Percentiles rank a stretch among this genome's conserved stretches.
Evolutionary conservation across 495 filamentous ascomycete genomes (phyloP).

Genomic region (Lophium mytilinum): DNA sequence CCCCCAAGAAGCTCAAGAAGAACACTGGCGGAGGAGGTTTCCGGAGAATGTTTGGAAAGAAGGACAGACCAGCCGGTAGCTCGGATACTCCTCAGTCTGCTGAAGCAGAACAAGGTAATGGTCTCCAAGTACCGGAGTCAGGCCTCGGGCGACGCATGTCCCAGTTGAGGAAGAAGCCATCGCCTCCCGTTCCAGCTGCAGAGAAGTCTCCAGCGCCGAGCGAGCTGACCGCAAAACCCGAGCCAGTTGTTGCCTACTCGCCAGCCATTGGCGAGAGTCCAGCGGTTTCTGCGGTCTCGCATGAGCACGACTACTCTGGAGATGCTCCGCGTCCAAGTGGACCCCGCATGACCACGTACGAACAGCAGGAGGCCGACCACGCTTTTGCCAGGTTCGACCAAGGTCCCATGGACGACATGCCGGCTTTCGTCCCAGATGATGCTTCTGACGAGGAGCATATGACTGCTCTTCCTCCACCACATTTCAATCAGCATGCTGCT

Average conservation of each 20-base stretch:
- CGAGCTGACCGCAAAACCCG: neutral
- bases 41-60: constrained; percentile 56
- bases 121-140: neutral
- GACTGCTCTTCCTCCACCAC: constrained; percentile 1
- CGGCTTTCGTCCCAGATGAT: constrained; percentile 71
- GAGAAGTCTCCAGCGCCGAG: constrained; percentile 22
- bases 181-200: constrained; percentile 1
- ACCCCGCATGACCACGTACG: constrained; percentile 56
- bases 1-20: constrained; percentile 48
- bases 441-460: constrained; percentile 33
- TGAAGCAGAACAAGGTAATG: constrained; percentile 3
- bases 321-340: constrained; percentile 41
- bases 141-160: constrained; percentile 22
- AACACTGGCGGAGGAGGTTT: constrained; percentile 43
- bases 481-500: neutral
- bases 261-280: constrained; percentile 15
- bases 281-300: constrained; percentile 28
- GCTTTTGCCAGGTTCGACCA: constrained; percentile 84
- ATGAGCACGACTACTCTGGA: constrained; percentile 46
- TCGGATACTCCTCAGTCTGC: constrained; percentile 2
- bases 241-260: constrained; percentile 5
- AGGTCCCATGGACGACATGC: constrained; percentile 78
- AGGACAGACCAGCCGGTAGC: constrained; percentile 31
- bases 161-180: constrained; percentile 19
- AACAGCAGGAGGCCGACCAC: constrained; percentile 56